These are phyloP conservation scores for Termitomyces eurrhizus DNA, from an alignment of 768 basidiomycete species.

Conservation along the genomic window DNA sequence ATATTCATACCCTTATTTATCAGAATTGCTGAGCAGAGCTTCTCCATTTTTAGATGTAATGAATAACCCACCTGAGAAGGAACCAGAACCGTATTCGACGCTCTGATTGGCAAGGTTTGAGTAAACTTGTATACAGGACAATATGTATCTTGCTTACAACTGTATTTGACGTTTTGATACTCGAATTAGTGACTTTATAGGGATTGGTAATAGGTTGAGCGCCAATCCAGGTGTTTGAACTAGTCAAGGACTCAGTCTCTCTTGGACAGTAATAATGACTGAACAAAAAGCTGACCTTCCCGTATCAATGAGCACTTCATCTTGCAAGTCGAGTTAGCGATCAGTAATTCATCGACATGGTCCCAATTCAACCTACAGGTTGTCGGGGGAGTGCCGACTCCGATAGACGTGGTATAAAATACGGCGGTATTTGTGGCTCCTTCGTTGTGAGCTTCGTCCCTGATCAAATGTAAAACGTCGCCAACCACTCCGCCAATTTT, in stretches of 20 bases:
- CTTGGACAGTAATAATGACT: neutral
- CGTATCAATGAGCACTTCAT: slow-evolving; percentile 56
- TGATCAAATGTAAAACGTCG: neutral
- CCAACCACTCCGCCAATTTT: slow-evolving; percentile 16
- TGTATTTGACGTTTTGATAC: slow-evolving; percentile 35
- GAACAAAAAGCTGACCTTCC: slow-evolving; percentile 35
- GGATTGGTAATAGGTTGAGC: slow-evolving; percentile 27
- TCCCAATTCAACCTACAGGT: slow-evolving; percentile 30
- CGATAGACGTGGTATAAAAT: slow-evolving; percentile 42
- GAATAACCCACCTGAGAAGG: slow-evolving; percentile 42
- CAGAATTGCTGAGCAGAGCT: neutral
- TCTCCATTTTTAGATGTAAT: neutral
- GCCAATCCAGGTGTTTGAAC: slow-evolving; percentile 72
- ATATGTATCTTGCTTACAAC: slow-evolving; percentile 38
- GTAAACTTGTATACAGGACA: neutral
- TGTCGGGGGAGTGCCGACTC: slow-evolving; percentile 52
- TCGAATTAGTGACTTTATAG: slow-evolving; percentile 49
- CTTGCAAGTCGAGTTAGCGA: slow-evolving; percentile 24
- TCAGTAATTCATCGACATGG: neutral
- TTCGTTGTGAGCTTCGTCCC: slow-evolving; percentile 35
- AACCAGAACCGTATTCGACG: slow-evolving; percentile 60
- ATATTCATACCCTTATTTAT: slow-evolving; percentile 35
- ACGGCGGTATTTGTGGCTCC: slow-evolving; percentile 29
- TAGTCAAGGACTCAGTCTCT: slow-evolving; percentile 14
- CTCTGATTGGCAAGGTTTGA: slow-evolving; percentile 24